A percentile compares a stretch with the other conserved stretches of the same genome.
These are phyloP conservation scores for Rhizopogon rudus DNA, from an alignment of 768 basidiomycete genomes.

Conservation along the genomic window DNA sequence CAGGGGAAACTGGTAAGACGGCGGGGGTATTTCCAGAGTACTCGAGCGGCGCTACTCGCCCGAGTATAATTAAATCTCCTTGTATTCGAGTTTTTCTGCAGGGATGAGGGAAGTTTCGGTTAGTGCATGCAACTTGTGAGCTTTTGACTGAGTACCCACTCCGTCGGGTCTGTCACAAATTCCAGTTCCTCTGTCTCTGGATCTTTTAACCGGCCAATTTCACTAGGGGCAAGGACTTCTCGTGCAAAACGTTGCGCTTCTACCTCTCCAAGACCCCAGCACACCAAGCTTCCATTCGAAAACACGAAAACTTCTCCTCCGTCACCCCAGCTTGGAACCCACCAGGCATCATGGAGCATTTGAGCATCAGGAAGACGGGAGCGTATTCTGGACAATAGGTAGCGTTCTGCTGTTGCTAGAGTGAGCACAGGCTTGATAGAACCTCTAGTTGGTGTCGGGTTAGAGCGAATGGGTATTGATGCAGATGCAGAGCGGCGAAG, in stretches of 20 bases:
- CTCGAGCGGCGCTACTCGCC: slow-evolving; percentile 58
- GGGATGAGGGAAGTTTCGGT: neutral
- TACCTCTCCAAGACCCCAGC: slow-evolving; percentile 80
- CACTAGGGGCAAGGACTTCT: slow-evolving; percentile 56
- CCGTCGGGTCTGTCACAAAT: slow-evolving; percentile 85
- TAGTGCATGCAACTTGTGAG: neutral
- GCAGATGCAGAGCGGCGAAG: slow-evolving; percentile 80
- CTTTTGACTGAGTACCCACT: slow-evolving; percentile 44
- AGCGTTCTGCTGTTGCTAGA: slow-evolving; percentile 79
- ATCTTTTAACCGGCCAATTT: slow-evolving; percentile 60
- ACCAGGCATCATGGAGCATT: slow-evolving; percentile 71
- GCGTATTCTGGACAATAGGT: slow-evolving; percentile 62
- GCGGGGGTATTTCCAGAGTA: slow-evolving; percentile 39
- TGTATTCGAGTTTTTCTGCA: slow-evolving; percentile 79
- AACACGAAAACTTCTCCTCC: slow-evolving; percentile 89
- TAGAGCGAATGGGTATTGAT: slow-evolving; percentile 81
- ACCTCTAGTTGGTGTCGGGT: slow-evolving; percentile 81
- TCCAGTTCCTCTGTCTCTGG: slow-evolving; percentile 88
- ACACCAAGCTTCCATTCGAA: slow-evolving; percentile 83
- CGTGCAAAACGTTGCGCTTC: slow-evolving; percentile 66
- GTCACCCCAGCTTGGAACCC: slow-evolving; percentile 67
- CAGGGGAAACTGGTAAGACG: slow-evolving; percentile 44
- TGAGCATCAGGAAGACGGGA: slow-evolving; percentile 52
- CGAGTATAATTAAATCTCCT: slow-evolving; percentile 89
- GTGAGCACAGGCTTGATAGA: slow-evolving; percentile 76